Evolutionary conservation across 2,329 filamentous ascomycete genomes (phyloP), one percentile per base, ranked within the genome.

Genomic region (Trichophyton verrucosum): DNA sequence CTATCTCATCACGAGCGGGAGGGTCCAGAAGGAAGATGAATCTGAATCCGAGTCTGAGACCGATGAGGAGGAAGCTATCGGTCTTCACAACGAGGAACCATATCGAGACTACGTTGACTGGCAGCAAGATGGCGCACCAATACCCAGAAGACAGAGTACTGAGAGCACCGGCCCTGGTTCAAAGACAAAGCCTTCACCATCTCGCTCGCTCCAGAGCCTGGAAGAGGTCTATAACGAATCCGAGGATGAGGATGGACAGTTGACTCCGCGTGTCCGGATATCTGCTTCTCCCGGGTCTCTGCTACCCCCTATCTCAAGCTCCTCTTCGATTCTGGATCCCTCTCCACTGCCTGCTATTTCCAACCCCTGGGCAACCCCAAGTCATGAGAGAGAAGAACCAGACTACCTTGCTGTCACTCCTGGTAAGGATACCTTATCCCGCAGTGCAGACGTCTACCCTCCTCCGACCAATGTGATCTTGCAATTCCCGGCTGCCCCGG

Each of bases 1-100:
- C n/a, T 97, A 94, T 74, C 82, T 96, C 66, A 96, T 99, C 69
- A 97, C 94, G 1, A 95, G 88, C 68, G 91, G 90, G 60, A 82
- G 91, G 66, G 77, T 82, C 58, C 76, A 74, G 13, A 75, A 79
- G 9, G 81, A 75, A 30, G 82, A 84, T 51, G 82, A 82, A 40
- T 77, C 83, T 49, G 82, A 82, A 40, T 77, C 83, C 15, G 83
- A 86, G 64, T 85, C 86, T 66, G 84, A 81, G 58, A 80, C 82
- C 42, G 78, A 82, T 47, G 85, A 86, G 68, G 85, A 87, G 68
- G 80, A 79, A 65, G 75, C 69, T 56, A 76, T 75, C 67, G 73
- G 73, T 59, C 68, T 75, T 63, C 62, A 73, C 61, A 66, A 71
- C 65, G 71, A 71, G 40, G 74, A 77, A 60, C 66, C 67, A 9